phyloP scores from a whole-genome alignment of 495 filamentous ascomycete species.

The Chaetomidium leptoderma region DNA sequence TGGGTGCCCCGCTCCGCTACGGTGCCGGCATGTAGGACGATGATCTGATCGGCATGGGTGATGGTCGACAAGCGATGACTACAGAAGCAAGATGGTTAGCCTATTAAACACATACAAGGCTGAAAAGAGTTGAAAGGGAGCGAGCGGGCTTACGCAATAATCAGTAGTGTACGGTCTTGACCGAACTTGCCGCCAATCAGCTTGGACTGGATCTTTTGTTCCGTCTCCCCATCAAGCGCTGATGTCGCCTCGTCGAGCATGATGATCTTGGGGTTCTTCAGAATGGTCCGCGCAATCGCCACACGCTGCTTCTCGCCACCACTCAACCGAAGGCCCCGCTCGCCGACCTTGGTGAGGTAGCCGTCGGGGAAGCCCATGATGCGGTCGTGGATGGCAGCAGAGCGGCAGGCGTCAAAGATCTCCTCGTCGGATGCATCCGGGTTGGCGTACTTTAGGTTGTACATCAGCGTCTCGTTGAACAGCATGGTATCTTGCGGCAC shows the following conservation, averaged over 20 bases:
- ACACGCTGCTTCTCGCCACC: slow-evolving; percentile 97
- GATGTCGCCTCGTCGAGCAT: slow-evolving; percentile 96
- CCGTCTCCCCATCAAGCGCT: slow-evolving; percentile 90
- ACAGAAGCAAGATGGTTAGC: slow-evolving; percentile 8
- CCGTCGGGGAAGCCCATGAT: slow-evolving; percentile 90
- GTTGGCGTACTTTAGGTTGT: slow-evolving; percentile 94
- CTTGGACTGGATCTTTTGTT: slow-evolving; percentile 90
- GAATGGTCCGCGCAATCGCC: slow-evolving; percentile 91
- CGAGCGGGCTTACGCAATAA: slow-evolving; percentile 50
- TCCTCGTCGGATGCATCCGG: slow-evolving; percentile 79
- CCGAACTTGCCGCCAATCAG: slow-evolving; percentile 73
- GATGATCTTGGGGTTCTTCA: slow-evolving; percentile 94
- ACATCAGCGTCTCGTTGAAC: slow-evolving; percentile 96
- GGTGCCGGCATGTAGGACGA: slow-evolving; percentile 81
- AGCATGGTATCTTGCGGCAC: slow-evolving; percentile 95
- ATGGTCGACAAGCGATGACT: slow-evolving; percentile 91
- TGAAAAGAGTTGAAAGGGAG: background rate
- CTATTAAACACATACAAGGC: background rate
- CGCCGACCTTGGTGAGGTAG: slow-evolving; percentile 89
- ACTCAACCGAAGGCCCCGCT: slow-evolving; percentile 86
- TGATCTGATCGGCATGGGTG: slow-evolving; percentile 87
- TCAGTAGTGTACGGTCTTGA: slow-evolving; percentile 73
- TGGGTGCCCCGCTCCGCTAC: slow-evolving; percentile 86
- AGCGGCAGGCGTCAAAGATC: slow-evolving; percentile 81
- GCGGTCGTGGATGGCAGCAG: slow-evolving; percentile 93